These are phyloP conservation scores for Gloeopeniophorella convolvens DNA, from an alignment of 768 basidiomycete species.

Conservation along the genomic window DNA sequence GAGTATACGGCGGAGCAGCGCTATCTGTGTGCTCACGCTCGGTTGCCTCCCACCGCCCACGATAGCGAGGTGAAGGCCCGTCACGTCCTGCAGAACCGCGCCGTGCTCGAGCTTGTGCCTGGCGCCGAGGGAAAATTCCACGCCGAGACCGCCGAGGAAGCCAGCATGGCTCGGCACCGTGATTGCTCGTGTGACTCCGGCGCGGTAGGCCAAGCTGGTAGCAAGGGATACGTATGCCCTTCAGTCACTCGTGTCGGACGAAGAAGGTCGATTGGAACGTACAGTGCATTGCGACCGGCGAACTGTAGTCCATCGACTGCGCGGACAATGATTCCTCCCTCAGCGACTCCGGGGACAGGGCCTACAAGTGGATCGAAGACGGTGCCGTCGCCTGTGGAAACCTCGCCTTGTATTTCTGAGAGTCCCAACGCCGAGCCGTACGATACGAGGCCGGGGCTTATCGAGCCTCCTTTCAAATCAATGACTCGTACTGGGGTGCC, in stretches of 20 bases:
- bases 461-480: constrained; percentile 66
- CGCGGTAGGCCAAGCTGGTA: constrained; percentile 55
- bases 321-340: constrained; percentile 44
- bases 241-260: background rate
- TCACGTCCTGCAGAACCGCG: constrained; percentile 38
- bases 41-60: constrained; percentile 26
- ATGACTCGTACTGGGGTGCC: constrained; percentile 28
- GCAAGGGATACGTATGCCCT: background rate
- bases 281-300: constrained; percentile 65
- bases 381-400: constrained; percentile 62
- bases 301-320: constrained; percentile 75
- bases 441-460: constrained; percentile 61
- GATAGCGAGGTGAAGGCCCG: constrained; percentile 40
- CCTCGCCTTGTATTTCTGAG: constrained; percentile 60
- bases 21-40: constrained; percentile 72
- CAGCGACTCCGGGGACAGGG: constrained; percentile 44
- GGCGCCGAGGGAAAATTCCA: constrained; percentile 38
- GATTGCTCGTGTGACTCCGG: constrained; percentile 39
- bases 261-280: constrained; percentile 26
- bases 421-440: constrained; percentile 70
- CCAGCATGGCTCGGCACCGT: constrained; percentile 26
- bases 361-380: constrained; percentile 48
- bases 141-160: constrained; percentile 37
- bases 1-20: constrained; percentile 58
- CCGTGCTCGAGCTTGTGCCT: constrained; percentile 33